phyloP scores from a whole-genome alignment of 768 basidiomycete species.

The Pulveroboletus ravenelii region DNA sequence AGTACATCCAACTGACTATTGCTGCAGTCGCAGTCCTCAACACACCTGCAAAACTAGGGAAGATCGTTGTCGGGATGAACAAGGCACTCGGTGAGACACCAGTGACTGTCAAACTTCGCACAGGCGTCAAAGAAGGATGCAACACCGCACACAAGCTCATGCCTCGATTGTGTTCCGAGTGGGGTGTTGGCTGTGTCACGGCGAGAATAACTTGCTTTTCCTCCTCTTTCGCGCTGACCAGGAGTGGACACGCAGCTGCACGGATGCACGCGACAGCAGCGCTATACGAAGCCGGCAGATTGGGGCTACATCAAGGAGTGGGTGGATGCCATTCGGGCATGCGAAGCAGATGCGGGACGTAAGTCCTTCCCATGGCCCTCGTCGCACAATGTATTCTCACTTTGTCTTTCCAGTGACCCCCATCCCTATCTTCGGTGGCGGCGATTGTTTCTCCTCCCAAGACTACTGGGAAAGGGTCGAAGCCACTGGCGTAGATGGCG shows the following conservation, averaged over 20 bases:
- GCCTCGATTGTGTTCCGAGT: constrained; percentile 63
- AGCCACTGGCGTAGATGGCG: no score
- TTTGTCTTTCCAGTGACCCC: constrained; percentile 50
- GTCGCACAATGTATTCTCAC: not conserved
- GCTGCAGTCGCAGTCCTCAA: constrained; percentile 62
- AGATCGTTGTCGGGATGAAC: constrained; percentile 88
- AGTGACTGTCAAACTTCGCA: constrained; percentile 86
- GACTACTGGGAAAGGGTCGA: constrained; percentile 55
- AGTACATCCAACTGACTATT: not conserved
- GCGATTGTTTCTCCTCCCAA: constrained; percentile 87
- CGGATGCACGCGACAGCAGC: constrained; percentile 90
- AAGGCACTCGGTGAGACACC: constrained; percentile 86
- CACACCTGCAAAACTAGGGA: constrained; percentile 73
- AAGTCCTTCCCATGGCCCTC: constrained; percentile 22
- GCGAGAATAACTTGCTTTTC: constrained; percentile 19
- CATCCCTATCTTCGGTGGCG: constrained; percentile 95
- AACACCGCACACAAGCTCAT: constrained; percentile 90
- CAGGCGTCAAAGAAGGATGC: constrained; percentile 84
- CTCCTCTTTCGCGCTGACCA: not conserved
- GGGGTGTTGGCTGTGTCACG: constrained; percentile 42
- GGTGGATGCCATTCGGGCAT: constrained; percentile 69
- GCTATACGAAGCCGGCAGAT: constrained; percentile 89
- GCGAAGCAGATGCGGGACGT: constrained; percentile 70
- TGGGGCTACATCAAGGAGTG: constrained; percentile 93
- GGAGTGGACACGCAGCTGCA: constrained; percentile 60